Base-by-base conservation (phyloP, 2,329 filamentous ascomycete species). In the Cordyceps tenuipes region DNA sequence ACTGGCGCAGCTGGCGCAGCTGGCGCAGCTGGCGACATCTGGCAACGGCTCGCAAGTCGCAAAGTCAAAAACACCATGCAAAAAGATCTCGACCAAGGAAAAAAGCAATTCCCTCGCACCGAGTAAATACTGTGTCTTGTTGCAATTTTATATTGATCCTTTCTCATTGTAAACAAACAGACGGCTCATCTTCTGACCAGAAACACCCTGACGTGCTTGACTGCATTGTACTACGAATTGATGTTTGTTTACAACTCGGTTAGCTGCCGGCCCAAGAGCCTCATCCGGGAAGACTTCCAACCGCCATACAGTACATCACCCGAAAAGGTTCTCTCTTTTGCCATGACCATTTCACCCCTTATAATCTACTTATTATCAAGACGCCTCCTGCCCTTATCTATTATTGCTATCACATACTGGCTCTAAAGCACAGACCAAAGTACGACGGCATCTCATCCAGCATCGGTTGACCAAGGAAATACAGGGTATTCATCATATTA, bases 131-230 rank as follows among this genome's bases (percentile, higher is more conserved):
- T 29, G 44, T 57, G 55, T 57, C 55, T 57, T 50, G 44, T 21
- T 26, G 17, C 44, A 47, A 57, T 57, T 50, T 57, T 23, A 43
- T 57, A 46, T 39, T 46, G 53, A n/a, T 15, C 53, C 44, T 34
- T 46, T 23, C 15, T 9, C 52, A 48, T 56, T 10, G 41, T 47
- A 57, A 46, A 57, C 55, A 50, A 43, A 21, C 55, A 57, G 19
- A 23, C 23, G 31, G 31, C 19, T 6, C 46, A 29, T 7, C 21
- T 49, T 39, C 54, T 21, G 10, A 47, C 9, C 41, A 39, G 29
- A 13, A 19, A 7, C 43, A 49, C 23, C 43, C 13, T 44, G 21
- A 7, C 39, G 31, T 17, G 26, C 43, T 46, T 17, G n/a, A 17
- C 17, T 12, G n/a, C 19, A 26, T 15, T 29, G 29, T 21, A 34